These are phyloP conservation scores for Aurifilum marmelostoma DNA, from an alignment of 2,329 filamentous ascomycete species.

Conservation along the genomic window DNA sequence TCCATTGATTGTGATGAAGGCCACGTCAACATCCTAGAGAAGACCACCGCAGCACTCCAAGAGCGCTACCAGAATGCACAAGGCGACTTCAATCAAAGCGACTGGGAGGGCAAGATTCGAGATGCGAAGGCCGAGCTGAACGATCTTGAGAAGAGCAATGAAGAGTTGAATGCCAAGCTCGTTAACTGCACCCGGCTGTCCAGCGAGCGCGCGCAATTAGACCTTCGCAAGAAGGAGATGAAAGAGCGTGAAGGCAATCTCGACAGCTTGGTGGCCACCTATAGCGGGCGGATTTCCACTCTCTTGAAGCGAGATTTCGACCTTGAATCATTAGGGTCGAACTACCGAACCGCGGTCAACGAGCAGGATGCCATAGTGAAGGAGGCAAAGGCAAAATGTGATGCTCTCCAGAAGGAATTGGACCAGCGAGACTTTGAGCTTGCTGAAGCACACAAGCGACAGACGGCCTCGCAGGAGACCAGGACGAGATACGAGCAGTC, in stretches of 20 bases:
- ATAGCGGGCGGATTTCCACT: slow-evolving; percentile 69
- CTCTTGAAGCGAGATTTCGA: slow-evolving; percentile 71
- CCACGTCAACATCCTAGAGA: slow-evolving; percentile 74
- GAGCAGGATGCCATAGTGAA: slow-evolving; percentile 60
- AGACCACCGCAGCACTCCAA: slow-evolving; percentile 71
- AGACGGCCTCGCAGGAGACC: slow-evolving; percentile 67
- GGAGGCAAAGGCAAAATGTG: slow-evolving; percentile 70
- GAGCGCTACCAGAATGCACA: slow-evolving; percentile 64
- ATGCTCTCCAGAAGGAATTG: slow-evolving; percentile 71
- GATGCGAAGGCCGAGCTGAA: slow-evolving; percentile 67
- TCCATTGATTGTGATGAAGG: slow-evolving; percentile 86
- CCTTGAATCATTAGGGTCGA: slow-evolving; percentile 67
- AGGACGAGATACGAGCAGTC: slow-evolving; percentile 62
- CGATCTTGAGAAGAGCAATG: slow-evolving; percentile 71
- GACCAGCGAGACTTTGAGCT: slow-evolving; percentile 77
- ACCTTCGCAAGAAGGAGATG: slow-evolving; percentile 80
- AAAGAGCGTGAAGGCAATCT: slow-evolving; percentile 74
- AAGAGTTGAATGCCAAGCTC: slow-evolving; percentile 77
- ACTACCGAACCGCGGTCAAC: slow-evolving; percentile 67
- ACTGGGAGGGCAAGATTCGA: slow-evolving; percentile 73
- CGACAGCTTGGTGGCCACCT: slow-evolving; percentile 75
- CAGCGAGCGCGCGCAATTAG: slow-evolving; percentile 80
- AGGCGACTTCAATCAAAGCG: slow-evolving; percentile 63
- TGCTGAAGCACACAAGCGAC: slow-evolving; percentile 64
- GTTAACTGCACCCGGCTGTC: slow-evolving; percentile 81